Evolutionary conservation across 2,329 filamentous ascomycete species (phyloP), one percentile per base, ranked within the genome.

Genomic region (Emmonsia crescens): DNA sequence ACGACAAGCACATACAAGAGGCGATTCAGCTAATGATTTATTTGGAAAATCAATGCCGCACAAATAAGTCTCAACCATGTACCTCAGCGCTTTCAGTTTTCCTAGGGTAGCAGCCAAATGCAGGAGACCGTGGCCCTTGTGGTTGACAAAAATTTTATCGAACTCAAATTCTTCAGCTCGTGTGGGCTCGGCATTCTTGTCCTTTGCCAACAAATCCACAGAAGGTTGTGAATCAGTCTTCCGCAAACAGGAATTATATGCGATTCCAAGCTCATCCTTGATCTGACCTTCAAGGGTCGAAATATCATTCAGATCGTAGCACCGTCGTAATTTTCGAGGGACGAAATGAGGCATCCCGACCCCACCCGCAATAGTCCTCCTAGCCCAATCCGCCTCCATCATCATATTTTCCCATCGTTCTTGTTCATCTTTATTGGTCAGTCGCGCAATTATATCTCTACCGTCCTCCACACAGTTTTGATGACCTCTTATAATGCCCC

Each of bases 401-500:
- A 58, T 14, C 38, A 46, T 44, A 4, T 31, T 58, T 12, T 33
- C 42, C 56, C 56, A 58, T 31, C 24, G 21, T 27, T 46, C 56
- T 31, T 27, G 56, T n/a, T 58, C 56, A 31, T 58, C 56, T 24
- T 9, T 44, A 44, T 29, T 44, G 14, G 38, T 31, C 16, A 58
- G 27, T 42, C 14, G 38, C 21, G 5, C 33, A 29, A 58, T 46
- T 29, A 58, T 44, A 33, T 38, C 24, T 58, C 29, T 44, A 29
- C 38, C 56, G 16, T 58, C 56, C 33, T 58, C 56, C 2, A 46
- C 16, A 46, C 56, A 58, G 29, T 58, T 58, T 6, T 31, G n/a
- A 44, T 58, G 56, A 29, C 56, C 56, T 58, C 56, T 58, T 42
- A 58, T 58, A 27, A 58, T 27, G 40, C 56, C 56, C 56, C 56